Evolutionary conservation across 2,329 filamentous ascomycete genomes (phyloP).

Genomic region (Akanthomyces lecanii): DNA sequence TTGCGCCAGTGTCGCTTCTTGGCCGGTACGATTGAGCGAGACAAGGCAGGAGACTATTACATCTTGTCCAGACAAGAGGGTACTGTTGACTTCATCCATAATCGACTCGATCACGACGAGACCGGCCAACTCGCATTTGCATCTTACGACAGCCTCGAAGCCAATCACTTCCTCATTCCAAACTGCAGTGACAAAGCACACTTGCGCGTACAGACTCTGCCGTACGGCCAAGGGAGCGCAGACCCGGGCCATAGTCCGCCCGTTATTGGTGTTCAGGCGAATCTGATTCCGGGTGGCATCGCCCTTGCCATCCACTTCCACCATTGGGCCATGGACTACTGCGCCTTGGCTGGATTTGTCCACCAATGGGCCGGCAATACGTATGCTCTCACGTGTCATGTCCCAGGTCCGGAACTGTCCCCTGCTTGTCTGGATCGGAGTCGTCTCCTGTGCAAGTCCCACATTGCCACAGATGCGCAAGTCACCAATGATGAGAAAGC

Average conservation of each 20-base stretch:
- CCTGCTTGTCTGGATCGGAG: background rate
- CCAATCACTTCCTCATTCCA: background rate
- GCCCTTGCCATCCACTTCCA: background rate
- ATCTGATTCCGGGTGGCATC: background rate
- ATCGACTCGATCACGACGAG: background rate
- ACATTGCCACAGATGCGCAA: background rate
- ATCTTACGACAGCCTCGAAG: background rate
- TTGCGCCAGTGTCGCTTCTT: background rate
- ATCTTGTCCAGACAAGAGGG: background rate
- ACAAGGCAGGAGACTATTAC: background rate
- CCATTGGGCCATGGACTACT: slow-evolving; percentile 5
- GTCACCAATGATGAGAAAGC: background rate
- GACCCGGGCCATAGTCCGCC: slow-evolving; percentile 13
- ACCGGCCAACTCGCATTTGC: background rate
- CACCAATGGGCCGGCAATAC: slow-evolving; percentile 1
- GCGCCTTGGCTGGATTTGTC: background rate
- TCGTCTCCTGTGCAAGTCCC: background rate
- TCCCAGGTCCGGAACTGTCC: background rate
- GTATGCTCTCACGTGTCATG: background rate
- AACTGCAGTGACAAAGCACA: background rate
- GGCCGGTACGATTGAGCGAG: background rate
- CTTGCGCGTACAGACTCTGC: background rate
- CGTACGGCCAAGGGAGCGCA: background rate
- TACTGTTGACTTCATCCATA: background rate
- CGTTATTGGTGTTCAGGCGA: background rate